These are phyloP conservation scores for Paxillus ammoniavirescens DNA, from an alignment of 768 basidiomycete genomes.

Conservation along the genomic window DNA sequence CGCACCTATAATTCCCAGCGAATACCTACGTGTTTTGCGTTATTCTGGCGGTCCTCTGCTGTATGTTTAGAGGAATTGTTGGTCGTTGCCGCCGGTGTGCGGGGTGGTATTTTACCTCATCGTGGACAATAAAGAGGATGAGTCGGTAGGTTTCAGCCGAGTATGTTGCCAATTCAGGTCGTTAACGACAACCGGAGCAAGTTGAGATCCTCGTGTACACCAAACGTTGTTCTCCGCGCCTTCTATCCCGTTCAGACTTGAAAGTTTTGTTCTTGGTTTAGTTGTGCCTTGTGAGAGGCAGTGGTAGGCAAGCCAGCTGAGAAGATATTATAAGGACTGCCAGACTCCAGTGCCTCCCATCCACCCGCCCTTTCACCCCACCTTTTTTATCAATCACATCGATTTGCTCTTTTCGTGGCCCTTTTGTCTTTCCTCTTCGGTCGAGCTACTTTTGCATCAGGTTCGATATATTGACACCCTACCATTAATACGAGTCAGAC, in stretches of 20 bases:
- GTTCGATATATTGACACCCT: too few species aligned
- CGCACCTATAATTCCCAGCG: neutral
- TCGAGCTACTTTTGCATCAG: neutral
- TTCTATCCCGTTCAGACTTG: neutral
- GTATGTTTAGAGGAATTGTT: neutral
- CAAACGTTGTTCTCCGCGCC: constrained; percentile 4
- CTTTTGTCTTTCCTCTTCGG: neutral
- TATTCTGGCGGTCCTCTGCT: neutral
- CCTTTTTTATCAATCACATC: constrained; percentile 9
- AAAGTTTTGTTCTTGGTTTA: neutral
- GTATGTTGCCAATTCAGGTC: neutral
- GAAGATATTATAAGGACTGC: constrained; percentile 6
- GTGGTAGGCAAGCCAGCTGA: neutral
- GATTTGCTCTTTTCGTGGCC: constrained; percentile 5
- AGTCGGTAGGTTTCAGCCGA: neutral
- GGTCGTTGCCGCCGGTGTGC: neutral
- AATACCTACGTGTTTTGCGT: neutral
- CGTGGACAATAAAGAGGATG: neutral
- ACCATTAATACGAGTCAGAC: neutral
- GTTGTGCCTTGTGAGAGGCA: neutral
- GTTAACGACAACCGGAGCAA: neutral
- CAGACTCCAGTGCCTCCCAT: neutral
- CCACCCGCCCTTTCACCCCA: neutral
- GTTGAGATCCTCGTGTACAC: constrained; percentile 4
- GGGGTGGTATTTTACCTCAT: neutral